Conservation (phyloP, 108 stramenopile genomes). For the Nitzschia palea region DNA sequence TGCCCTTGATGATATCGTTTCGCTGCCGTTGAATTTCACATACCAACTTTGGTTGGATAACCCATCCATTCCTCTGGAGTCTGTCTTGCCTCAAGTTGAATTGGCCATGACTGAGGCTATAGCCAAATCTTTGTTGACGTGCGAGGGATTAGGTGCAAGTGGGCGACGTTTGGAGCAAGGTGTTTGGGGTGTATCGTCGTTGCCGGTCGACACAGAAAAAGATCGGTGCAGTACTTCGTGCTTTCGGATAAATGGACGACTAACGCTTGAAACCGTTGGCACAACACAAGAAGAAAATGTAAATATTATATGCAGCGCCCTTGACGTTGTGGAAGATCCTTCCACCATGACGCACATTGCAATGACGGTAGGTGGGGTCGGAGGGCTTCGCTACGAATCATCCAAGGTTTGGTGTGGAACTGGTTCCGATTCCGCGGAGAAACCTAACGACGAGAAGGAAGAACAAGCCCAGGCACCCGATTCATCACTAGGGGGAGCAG, state of each 20-base stretch:
- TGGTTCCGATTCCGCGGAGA: not conserved
- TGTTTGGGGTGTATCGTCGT: slow-evolving; percentile 2
- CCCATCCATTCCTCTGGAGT: not conserved
- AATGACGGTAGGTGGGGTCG: not conserved
- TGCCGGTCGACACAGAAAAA: not conserved
- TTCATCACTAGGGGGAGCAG: not conserved
- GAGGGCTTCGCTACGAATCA: not conserved
- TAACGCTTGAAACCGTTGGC: not conserved
- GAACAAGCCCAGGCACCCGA: not conserved
- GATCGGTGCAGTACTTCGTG: not conserved
- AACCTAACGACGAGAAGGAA: not conserved
- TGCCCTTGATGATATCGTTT: not conserved
- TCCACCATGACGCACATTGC: not conserved
- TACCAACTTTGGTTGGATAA: slow-evolving; percentile 8
- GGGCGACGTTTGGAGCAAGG: not conserved
- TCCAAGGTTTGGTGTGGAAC: not conserved
- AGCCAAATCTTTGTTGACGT: not conserved
- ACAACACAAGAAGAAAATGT: not conserved
- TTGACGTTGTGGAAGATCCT: slow-evolving; percentile 2
- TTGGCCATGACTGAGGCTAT: slow-evolving; percentile 4
- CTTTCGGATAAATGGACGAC: not conserved
- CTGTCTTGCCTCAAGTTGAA: not conserved
- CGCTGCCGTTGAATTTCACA: not conserved
- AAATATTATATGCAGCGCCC: not conserved
- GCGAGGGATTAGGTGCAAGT: not conserved